These are phyloP conservation scores for Neckera pumila DNA, from an alignment of 225 moss, liverwort and hornwort genomes.

Conservation along the genomic window DNA sequence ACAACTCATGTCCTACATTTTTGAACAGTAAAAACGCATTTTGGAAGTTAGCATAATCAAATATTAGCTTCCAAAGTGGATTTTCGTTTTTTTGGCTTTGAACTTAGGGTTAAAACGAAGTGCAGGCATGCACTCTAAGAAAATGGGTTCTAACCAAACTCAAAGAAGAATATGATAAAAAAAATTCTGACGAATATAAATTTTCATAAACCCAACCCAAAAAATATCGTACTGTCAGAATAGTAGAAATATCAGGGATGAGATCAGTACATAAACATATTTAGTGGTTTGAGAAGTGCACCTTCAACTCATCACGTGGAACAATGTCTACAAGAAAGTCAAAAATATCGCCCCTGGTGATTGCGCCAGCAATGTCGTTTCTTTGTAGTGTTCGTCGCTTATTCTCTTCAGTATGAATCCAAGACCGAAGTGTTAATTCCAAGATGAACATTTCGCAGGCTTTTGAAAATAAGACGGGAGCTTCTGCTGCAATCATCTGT, in stretches of 20 bases:
- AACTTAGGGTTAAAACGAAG: not conserved
- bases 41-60: not conserved
- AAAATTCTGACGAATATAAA: not conserved
- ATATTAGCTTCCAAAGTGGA: not conserved
- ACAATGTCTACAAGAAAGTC: slow-evolving; percentile 88
- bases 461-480: slow-evolving; percentile 78
- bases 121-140: not conserved
- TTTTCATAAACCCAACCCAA: not conserved
- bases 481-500: slow-evolving; percentile 94
- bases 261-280: not conserved
- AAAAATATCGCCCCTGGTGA: slow-evolving; percentile 84
- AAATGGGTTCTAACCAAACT: not conserved
- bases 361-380: slow-evolving; percentile 87
- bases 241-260: not conserved
- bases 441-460: slow-evolving; percentile 96
- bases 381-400: slow-evolving; percentile 75
- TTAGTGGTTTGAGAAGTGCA: not conserved
- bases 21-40: not conserved
- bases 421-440: slow-evolving; percentile 76
- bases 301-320: slow-evolving; percentile 87
- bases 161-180: not conserved
- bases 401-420: slow-evolving; percentile 94
- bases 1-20: not conserved
- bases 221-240: not conserved
- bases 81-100: not conserved